Base-by-base conservation (phyloP, 805 yeast species). In the Blastobotrys attinorum region DNA sequence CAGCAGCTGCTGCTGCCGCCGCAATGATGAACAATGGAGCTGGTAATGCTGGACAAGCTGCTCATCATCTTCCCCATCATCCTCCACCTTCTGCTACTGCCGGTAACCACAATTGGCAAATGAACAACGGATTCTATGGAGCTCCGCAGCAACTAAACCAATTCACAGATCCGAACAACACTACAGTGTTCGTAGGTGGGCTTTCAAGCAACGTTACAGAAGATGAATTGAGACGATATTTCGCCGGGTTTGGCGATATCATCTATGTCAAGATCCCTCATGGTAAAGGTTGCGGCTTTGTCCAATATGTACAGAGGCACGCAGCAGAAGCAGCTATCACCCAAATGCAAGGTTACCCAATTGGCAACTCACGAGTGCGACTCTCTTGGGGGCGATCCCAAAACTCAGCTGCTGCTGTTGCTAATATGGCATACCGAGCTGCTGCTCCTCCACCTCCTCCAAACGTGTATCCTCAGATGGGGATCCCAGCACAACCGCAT, bases 291-390 rank as follows among this genome's bases (percentile, higher is more conserved):
- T 86, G 95, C 64, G 96, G 95, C 0, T 87, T 89, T 65, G 87
- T 88, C 43, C 94, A 85, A 62, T 88, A 75, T 60, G 75, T 78
- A 33, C 76, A 81, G 42, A 70, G 95, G 45, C 77, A 78, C 36
- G 79, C 85, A 52, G 96, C 96, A 1, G 96, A 89, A 63, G 72
- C 72, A 43, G 95, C 96, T 8, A 83, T 88, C 49, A 70, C 76
- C 29, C 83, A 81, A 50, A 83, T 88, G 94, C 95, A 88, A 64
- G 95, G 95, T 7, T 85, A 79, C 59, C 86, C 87, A 31, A 81
- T 88, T 53, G 90, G 89, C 40, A 88, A 85, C 46, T 81, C 85
- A 45, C 73, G 90, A 48, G 79, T 88, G 39, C 71, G 95, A 54
- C 72, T 88, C 46, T 81, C 90, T 42, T 88, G 96, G 96, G 96